Base-by-base conservation (phyloP, 2,329 filamentous ascomycete genomes). In the Diaporthe humulicola region DNA sequence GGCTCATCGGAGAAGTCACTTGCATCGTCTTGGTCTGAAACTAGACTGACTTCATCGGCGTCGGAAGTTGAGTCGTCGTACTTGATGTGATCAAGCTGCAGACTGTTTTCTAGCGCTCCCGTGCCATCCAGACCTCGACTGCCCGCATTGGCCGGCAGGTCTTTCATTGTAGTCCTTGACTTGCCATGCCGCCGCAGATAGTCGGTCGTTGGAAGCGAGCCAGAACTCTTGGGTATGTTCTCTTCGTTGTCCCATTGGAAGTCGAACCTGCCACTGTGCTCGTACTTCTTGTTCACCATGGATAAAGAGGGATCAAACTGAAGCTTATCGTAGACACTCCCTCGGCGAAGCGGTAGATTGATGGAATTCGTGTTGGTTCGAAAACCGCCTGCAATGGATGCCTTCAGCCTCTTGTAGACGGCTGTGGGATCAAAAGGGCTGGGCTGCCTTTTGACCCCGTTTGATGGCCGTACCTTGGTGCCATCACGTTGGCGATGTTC, bases 401-500 rank as follows among this genome's bases (percentile, higher is more conserved):
- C 88, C 42, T 85, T 83, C 14, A 92, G 86, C 54, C 88, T 86
- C 79, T 91, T 91, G 79, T 88, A 91, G 1, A 92, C 89, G 0
- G 88, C 89, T 75, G 90, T 85, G 3, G 88, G 86, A 64, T 89
- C 88, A 76, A 91, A 91, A 0, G 90, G 90, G 76, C 90, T 92
- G 2, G 86, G 84, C 19, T 88, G 86, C 74, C 90, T 83, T 78
- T 91, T 92, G 22, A 84, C 78, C 42, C 82, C 74, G 76, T 75
- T 76, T 79, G 80, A 67, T 50, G 77, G 80, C 66, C 79, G 79
- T 69, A 81, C 80, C 50, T 81, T 81, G 77, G 74, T 64, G 76
- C 75, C 81, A 77, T 61, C 82, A 79, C 70, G 81, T 77, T 76
- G 79, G 74, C 52, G 79, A 38, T 52, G 80, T 52, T 87, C 86